Evolutionary conservation across 257 asterid species (phyloP), one percentile per base, ranked within the genome.

Genomic region (Echites panduratus): DNA sequence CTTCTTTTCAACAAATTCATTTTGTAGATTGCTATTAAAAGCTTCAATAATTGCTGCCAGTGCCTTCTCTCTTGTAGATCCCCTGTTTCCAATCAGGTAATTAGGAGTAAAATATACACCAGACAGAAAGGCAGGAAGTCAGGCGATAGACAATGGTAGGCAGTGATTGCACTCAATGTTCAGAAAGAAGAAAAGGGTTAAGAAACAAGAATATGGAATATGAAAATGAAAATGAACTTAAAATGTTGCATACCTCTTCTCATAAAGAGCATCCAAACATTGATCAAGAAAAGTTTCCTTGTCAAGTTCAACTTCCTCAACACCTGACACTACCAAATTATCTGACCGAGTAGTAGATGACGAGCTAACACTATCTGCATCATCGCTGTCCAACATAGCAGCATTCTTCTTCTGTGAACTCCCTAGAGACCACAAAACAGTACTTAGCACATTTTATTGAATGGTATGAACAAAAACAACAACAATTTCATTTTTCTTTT

Each of bases 61-160:
- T 5, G 97, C 98, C 81, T 85, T 86, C 87, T 95, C 98, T 79
- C 96, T 85, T 20, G 97, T 90, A 66, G 97, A 76, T 8, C 97
- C 99, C 86, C 99, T 95, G 92, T 41, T 82, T 10, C 76, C 20
- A 78, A 4, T 61, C 35, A 52, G 47, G 48, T 45, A 49, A 32
- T 40, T 38, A 69, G 53, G 53, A 53, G 53, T 53, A 13, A 62
- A 38, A 32, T 29, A 61, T 61, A n/a, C n/a, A n/a, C n/a, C n/a
- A n/a, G n/a, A n/a, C n/a, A n/a, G n/a, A n/a, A n/a, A n/a, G n/a
- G n/a, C 26, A 44, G 44, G 70, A 59, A 29, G 72, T 65, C 48
- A 6, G 47, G 4, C 13, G 11, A 24, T 6, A 11, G 32, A 32
- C 44, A 17, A 32, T 7, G 29, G n/a, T n/a, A n/a, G n/a, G n/a